These are phyloP conservation scores for Urochloa ruziziensis DNA, from an alignment of 176 grass and related monocot genomes.

Conservation along the genomic window DNA sequence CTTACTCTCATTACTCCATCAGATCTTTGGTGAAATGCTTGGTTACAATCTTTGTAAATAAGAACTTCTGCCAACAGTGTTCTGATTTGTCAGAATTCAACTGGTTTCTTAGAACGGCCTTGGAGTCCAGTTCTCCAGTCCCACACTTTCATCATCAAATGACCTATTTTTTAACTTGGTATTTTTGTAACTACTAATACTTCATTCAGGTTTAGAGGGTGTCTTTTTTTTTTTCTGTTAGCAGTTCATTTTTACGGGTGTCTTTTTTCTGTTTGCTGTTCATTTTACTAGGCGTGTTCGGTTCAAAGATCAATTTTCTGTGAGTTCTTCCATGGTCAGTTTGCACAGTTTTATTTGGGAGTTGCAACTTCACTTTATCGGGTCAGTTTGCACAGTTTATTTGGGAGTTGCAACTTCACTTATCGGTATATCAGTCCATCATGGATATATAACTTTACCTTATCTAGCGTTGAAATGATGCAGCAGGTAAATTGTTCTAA, in stretches of 20 bases:
- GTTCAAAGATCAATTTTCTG: neutral
- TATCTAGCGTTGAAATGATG: neutral
- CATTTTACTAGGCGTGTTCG: neutral
- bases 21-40: neutral
- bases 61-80: neutral
- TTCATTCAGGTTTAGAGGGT: neutral
- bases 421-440: neutral
- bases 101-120: no score
- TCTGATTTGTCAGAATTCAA: neutral
- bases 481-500: neutral
- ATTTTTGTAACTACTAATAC: neutral
- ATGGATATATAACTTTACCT: neutral
- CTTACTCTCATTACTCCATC: conserved; percentile 13
- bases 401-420: no score
- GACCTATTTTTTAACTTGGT: neutral
- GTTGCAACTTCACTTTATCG: neutral
- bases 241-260: neutral
- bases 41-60: no score
- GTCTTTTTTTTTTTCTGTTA: neutral
- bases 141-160: neutral
- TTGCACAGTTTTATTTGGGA: neutral
- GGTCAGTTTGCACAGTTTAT: no score
- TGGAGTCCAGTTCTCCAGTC: neutral
- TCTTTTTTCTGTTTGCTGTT: neutral
- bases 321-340: neutral